phyloP scores from a whole-genome alignment of 2,329 filamentous ascomycete species.

The Trichoderma gracile region DNA sequence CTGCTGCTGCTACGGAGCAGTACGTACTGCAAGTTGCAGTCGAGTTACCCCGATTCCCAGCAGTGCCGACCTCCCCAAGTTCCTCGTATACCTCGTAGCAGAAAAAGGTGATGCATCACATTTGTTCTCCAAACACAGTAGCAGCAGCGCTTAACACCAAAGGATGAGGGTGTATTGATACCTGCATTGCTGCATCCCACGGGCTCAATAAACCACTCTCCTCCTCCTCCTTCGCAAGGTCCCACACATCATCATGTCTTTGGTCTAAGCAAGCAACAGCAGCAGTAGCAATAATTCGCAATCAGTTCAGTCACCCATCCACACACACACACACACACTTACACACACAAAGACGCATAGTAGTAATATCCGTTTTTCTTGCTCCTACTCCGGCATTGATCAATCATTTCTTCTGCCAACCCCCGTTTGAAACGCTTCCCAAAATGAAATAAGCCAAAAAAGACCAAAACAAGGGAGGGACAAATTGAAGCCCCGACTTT shows the following conservation, averaged over 20 bases:
- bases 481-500: slow-evolving; percentile 6
- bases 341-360: too few species aligned
- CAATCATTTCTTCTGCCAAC: slow-evolving; percentile 2
- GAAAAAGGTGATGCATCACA: slow-evolving; percentile 7
- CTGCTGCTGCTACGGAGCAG: too few species aligned
- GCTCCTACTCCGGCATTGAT: slow-evolving; percentile 13
- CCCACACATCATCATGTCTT: neutral
- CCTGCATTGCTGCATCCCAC: slow-evolving; percentile 20
- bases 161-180: slow-evolving; percentile 2
- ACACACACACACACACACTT: too few species aligned
- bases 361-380: slow-evolving; percentile 2
- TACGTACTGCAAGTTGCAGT: too few species aligned
- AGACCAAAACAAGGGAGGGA: neutral
- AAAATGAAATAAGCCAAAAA: slow-evolving; percentile 10
- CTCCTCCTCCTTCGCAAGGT: neutral
- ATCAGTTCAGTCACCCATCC: too few species aligned
- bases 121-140: neutral
- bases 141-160: neutral
- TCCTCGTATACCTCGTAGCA: too few species aligned
- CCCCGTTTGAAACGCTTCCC: slow-evolving; percentile 11
- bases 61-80: too few species aligned
- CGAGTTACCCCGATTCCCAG: too few species aligned
- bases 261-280: neutral
- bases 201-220: neutral
- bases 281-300: too few species aligned